These are phyloP conservation scores for Clonostachys rhizophaga DNA, from an alignment of 2,329 filamentous ascomycete species.

Conservation along the genomic window DNA sequence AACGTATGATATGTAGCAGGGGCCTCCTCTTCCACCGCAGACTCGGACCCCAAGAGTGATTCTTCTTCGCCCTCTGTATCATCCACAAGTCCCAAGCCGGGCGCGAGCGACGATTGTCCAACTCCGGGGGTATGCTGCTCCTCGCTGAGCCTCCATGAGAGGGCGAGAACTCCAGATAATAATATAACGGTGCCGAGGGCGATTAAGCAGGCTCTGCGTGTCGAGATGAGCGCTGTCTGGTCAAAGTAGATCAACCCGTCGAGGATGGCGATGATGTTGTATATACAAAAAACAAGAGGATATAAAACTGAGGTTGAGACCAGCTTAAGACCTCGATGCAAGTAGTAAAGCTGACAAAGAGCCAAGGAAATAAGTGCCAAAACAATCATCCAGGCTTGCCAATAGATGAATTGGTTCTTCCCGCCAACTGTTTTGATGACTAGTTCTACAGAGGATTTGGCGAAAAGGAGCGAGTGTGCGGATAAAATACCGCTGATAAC, in stretches of 20 bases:
- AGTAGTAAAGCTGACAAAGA: constrained; percentile 87
- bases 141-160: constrained; percentile 90
- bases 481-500: constrained; percentile 89
- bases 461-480: constrained; percentile 86
- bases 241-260: constrained; percentile 97
- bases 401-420: constrained; percentile 89
- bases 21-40: constrained; percentile 34
- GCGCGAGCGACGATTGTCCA: constrained; percentile 67
- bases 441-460: constrained; percentile 94
- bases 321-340: constrained; percentile 89
- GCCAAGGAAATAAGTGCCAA: constrained; percentile 76
- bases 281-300: constrained; percentile 95
- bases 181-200: constrained; percentile 82
- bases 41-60: constrained; percentile 43
- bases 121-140: constrained; percentile 59
- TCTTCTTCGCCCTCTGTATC: constrained; percentile 60
- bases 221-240: constrained; percentile 75
- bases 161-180: constrained; percentile 79
- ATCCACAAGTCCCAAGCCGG: constrained; percentile 77
- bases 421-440: constrained; percentile 82
- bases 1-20: constrained; percentile 43
- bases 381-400: constrained; percentile 92
- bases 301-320: constrained; percentile 95
- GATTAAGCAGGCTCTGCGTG: constrained; percentile 74
- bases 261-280: constrained; percentile 97